Evolutionary conservation across 1,284 basidiomycete genomes (phyloP), one percentile per base, ranked within the genome.

Genomic region (Leccinum griseonigrum): DNA sequence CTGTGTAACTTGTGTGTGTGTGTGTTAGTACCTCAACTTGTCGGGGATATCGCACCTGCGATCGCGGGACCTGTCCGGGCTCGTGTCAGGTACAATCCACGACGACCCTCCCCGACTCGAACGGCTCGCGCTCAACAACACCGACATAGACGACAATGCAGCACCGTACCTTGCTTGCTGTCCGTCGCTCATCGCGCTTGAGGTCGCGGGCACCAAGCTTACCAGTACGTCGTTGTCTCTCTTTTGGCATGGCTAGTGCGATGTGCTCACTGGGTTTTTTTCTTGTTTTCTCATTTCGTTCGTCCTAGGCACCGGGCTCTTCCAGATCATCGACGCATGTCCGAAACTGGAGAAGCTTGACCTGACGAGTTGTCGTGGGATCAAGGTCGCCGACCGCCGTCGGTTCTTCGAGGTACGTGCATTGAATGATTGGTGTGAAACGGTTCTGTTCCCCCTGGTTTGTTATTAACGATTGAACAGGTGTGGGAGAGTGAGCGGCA

Each of bases 341-440:
- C 65, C 76, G 2, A 75, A 73, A 31, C 72, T 90, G 28, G 72
- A 77, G 62, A 80, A 77, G 18, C 70, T 90, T 10, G 84, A 90
- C 67, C 72, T 90, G 38, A 90, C 86, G 1, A 84, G 85, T 60
- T 90, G 88, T 64, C 80, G 88, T 59, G 83, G 88, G 4, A 78
- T 90, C 56, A 77, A 67, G 14, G 77, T 89, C 4, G 77, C 76
- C 3, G 84, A 89, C 63, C 76, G 88, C 32, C 77, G 88, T 26
- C 79, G 80, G n/a, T 86, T 90, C 67, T 90, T 90, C 66, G 84
- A 89, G 77, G 86, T 85, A 60, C 16, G 38, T 40, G 10, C 9
- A n/a, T 40, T 40, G 3, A n/a, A 10, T 43, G 9, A 10, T 9
- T 9, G 40, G 53, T 11, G 61, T 26, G 1, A 9, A 22, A 7